Evolutionary conservation across 2,329 filamentous ascomycete genomes (phyloP), one percentile per base, ranked within the genome.

Genomic region (Cercospora sojina): DNA sequence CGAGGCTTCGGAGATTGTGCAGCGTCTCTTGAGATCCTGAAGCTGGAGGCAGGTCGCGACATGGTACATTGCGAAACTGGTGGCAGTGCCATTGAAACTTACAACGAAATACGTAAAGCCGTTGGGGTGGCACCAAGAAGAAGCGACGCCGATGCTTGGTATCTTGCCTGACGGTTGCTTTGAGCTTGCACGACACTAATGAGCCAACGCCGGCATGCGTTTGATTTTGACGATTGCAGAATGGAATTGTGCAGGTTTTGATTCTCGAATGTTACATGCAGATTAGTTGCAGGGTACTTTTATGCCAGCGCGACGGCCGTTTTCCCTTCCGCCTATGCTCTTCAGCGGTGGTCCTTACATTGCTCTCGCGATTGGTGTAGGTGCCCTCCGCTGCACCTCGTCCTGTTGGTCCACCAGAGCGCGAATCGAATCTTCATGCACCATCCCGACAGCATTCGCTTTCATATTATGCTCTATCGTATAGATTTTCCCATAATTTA

Each of bases 391-490:
- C 9, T 5, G 20, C 20, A 49, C 43, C 12, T 49, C 20, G 20
- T 12, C 5, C 1, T 25, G 47, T 10, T 51, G 47, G 0, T 23
- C 1, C 20, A 16, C 4, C 12, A 51, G 12, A 25, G 20, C 1
- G 12, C 5, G 32, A 1, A 58, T 1, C 32, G 51, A 56, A 10
- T 3, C 5, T 7, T 64, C 35, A 16, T 59, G 51, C 29, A 59
- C 38, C 60, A 64, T 66, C 8, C 67, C 67, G 0, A 66, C n/a
- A 3, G 23, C n/a, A 12, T 57, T 41, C 13, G 38, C 67, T 43
- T 63, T 69, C 8, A 67, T 25, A 20, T 69, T 69, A 13, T 67
- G 65, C 59, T 69, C 60, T 8, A 69, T 57, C 5, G 67, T 69
- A 13, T 65, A 49, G 1, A 69, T 57, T 16, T 69, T 65, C 16